These are phyloP conservation scores for Euphorbia lathyris DNA, from an alignment of 345 rosid species.

Conservation along the genomic window DNA sequence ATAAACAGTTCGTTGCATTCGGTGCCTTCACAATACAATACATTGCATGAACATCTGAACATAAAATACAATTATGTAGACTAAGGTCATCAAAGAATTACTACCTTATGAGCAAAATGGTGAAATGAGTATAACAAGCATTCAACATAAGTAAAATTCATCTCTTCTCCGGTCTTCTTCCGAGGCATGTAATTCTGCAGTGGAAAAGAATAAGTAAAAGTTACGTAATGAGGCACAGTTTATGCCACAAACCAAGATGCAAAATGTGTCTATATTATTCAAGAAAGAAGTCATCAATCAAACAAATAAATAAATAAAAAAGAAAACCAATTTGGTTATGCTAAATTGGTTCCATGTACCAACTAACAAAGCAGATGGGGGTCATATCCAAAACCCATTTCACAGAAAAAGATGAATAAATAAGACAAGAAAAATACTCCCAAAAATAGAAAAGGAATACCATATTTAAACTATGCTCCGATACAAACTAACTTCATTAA, in stretches of 20 bases:
- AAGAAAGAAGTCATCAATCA: background rate
- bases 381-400: background rate
- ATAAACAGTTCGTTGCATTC: slow-evolving; percentile 89
- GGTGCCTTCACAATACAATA: slow-evolving; percentile 61
- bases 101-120: slow-evolving; percentile 91
- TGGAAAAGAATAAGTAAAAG: slow-evolving; percentile 17
- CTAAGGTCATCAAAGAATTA: slow-evolving; percentile 15
- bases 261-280: background rate
- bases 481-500: background rate
- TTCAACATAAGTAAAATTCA: slow-evolving; percentile 91
- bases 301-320: background rate
- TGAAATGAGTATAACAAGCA: slow-evolving; percentile 87
- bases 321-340: no score
- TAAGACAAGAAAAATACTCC: background rate
- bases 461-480: background rate
- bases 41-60: slow-evolving; percentile 23
- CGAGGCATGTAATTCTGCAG: slow-evolving; percentile 88
- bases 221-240: background rate
- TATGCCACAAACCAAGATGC: background rate
- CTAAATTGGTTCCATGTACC: background rate
- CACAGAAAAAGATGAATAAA: background rate
- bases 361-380: background rate
- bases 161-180: slow-evolving; percentile 90
- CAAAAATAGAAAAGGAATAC: background rate
- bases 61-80: background rate